Conservation (phyloP, 768 basidiomycete genomes). For the Trametes maxima region DNA sequence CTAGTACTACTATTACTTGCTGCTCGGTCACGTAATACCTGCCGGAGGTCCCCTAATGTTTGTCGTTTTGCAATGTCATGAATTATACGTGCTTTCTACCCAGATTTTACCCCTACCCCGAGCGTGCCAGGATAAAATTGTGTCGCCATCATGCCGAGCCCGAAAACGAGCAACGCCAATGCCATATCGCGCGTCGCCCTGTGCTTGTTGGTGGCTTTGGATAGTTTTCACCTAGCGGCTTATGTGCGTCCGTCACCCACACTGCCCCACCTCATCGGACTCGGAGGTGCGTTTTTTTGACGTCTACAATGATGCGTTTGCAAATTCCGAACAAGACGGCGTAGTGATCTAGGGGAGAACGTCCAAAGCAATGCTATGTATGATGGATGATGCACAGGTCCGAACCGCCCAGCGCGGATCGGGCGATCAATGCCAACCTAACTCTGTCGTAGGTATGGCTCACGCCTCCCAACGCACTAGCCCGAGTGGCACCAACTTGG, state of each 20-base stretch:
- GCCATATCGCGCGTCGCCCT: no score
- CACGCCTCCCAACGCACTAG: no score
- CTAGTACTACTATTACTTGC: not conserved
- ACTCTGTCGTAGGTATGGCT: no score
- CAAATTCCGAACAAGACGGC: not conserved
- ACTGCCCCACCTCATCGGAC: no score
- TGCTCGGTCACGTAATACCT: slow-evolving; percentile 4
- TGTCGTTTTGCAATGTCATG: slow-evolving; percentile 2
- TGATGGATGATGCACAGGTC: not conserved
- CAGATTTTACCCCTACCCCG: not conserved
- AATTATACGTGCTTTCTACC: slow-evolving; percentile 6
- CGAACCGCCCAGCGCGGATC: no score
- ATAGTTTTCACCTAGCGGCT: no score
- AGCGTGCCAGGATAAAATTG: not conserved
- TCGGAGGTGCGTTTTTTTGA: no score
- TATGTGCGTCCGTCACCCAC: no score
- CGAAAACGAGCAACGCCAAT: not conserved
- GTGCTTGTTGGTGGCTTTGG: no score
- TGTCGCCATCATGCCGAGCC: not conserved
- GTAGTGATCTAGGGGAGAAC: not conserved
- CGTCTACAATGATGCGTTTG: not conserved
- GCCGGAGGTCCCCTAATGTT: slow-evolving; percentile 5
- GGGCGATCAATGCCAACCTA: no score
- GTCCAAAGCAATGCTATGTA: not conserved
- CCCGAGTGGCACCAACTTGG: no score